Conservation (phyloP, 192 early-diverging fungal genomes). For the Radiomyces spectabilis region DNA sequence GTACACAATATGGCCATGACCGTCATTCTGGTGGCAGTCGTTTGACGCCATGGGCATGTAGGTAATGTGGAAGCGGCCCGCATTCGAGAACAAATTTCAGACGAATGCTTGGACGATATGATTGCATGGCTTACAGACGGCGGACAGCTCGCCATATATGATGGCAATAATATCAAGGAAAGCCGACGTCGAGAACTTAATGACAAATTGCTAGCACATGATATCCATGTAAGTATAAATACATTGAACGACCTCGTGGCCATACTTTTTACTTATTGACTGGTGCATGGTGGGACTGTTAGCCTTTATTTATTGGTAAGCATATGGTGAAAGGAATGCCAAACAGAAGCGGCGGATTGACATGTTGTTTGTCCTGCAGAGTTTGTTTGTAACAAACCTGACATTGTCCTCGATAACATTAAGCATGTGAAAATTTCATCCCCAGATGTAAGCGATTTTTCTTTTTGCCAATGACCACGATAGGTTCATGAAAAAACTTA, state of each 20-base stretch:
- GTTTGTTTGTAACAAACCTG: slow-evolving; percentile 49
- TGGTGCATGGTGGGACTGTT: too few relatives aligned
- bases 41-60: too few relatives aligned
- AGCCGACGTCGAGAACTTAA: slow-evolving; percentile 49
- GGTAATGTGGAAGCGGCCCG: slow-evolving; percentile 37
- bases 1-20: neutral
- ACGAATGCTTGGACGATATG: slow-evolving; percentile 62
- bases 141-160: slow-evolving; percentile 72
- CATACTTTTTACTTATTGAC: neutral
- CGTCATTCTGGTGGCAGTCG: too few relatives aligned
- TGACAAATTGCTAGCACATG: slow-evolving; percentile 39
- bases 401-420: slow-evolving; percentile 69
- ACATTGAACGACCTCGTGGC: neutral
- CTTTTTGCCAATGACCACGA: neutral
- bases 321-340: neutral
- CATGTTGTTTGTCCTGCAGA: slow-evolving; percentile 22
- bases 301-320: slow-evolving; percentile 19
- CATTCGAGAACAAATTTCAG: slow-evolving; percentile 50
- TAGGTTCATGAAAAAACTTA: too few relatives aligned
- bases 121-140: slow-evolving; percentile 59
- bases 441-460: slow-evolving; percentile 47
- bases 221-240: slow-evolving; percentile 39
- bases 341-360: too few relatives aligned
- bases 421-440: slow-evolving; percentile 74
- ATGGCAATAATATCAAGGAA: slow-evolving; percentile 66